Evolutionary conservation across 371 early-diverging fungal species (phyloP).

Genomic region (Synchytrium microbalum): DNA sequence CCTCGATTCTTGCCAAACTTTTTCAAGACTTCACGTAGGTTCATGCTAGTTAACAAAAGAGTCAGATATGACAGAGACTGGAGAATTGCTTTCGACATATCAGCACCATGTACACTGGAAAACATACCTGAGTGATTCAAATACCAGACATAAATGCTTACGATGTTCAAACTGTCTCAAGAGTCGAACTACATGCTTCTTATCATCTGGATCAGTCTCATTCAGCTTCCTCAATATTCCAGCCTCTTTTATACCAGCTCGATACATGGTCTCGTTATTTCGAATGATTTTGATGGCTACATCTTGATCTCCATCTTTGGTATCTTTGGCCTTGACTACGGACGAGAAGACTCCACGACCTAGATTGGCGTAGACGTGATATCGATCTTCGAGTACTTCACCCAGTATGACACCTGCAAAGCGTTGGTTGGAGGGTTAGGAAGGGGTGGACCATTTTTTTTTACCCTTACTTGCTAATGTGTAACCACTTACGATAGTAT

Average conservation of each 20-base stretch:
- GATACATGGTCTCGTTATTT: slow-evolving; percentile 88
- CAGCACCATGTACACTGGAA: too few species aligned
- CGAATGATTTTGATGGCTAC: slow-evolving; percentile 96
- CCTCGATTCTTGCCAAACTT: slow-evolving; percentile 90
- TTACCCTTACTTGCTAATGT: not conserved
- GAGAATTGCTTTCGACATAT: too few species aligned
- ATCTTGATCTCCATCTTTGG: slow-evolving; percentile 50
- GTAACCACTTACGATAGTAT: slow-evolving; percentile 71
- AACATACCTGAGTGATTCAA: slow-evolving; percentile 72
- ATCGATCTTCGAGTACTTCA: slow-evolving; percentile 78
- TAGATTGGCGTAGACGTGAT: slow-evolving; percentile 70
- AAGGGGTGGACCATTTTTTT: too few species aligned
- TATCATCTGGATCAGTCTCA: slow-evolving; percentile 76
- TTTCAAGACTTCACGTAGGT: slow-evolving; percentile 85
- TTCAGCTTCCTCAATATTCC: slow-evolving; percentile 72
- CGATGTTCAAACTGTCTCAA: slow-evolving; percentile 81
- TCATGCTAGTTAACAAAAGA: slow-evolving; percentile 50
- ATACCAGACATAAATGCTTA: slow-evolving; percentile 86
- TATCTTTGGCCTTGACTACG: slow-evolving; percentile 84
- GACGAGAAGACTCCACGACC: slow-evolving; percentile 94
- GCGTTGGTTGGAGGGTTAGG: slow-evolving; percentile 8
- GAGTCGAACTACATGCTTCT: slow-evolving; percentile 78
- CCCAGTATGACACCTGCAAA: slow-evolving; percentile 66
- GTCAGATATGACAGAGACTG: not conserved
- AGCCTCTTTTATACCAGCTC: slow-evolving; percentile 87